Conservation (phyloP, 768 basidiomycete species). For the Wakefieldia striispora region DNA sequence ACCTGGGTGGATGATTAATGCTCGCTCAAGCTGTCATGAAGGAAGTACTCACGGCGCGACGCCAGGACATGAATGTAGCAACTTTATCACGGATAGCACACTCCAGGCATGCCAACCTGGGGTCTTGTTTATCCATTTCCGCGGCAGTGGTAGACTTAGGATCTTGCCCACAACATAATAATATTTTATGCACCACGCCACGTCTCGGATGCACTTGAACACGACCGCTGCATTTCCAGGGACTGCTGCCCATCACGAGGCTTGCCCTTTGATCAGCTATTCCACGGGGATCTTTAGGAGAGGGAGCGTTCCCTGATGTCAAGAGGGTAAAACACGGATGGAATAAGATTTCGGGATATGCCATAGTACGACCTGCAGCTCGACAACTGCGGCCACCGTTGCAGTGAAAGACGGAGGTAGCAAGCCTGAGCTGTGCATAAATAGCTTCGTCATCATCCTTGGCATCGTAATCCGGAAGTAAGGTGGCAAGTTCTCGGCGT, state of each 20-base stretch:
- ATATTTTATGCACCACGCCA: slow-evolving; percentile 10
- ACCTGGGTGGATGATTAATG: slow-evolving; percentile 11
- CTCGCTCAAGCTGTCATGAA: background rate
- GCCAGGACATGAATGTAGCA: slow-evolving; percentile 23
- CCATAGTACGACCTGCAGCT: slow-evolving; percentile 10
- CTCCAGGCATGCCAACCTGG: slow-evolving; percentile 16
- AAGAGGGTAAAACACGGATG: slow-evolving; percentile 27
- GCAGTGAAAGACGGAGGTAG: slow-evolving; percentile 29
- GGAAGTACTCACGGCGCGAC: slow-evolving; percentile 17
- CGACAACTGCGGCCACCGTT: slow-evolving; percentile 13
- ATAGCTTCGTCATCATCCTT: slow-evolving; percentile 16
- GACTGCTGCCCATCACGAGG: slow-evolving; percentile 22
- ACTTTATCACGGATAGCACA: slow-evolving; percentile 10
- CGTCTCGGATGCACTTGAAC: slow-evolving; percentile 22
- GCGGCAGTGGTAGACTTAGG: slow-evolving; percentile 19
- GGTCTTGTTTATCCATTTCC: slow-evolving; percentile 27
- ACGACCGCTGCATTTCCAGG: slow-evolving; percentile 21
- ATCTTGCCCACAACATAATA: slow-evolving; percentile 23
- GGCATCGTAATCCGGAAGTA: slow-evolving; percentile 21
- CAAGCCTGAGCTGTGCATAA: slow-evolving; percentile 24
- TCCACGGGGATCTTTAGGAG: slow-evolving; percentile 18
- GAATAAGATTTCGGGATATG: slow-evolving; percentile 28
- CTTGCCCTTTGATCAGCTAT: slow-evolving; percentile 24
- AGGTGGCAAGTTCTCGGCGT: slow-evolving; percentile 26
- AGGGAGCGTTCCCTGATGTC: slow-evolving; percentile 2